Conservation (phyloP, 805 yeast genomes). For the Saccharomyces kudriavzevii region DNA sequence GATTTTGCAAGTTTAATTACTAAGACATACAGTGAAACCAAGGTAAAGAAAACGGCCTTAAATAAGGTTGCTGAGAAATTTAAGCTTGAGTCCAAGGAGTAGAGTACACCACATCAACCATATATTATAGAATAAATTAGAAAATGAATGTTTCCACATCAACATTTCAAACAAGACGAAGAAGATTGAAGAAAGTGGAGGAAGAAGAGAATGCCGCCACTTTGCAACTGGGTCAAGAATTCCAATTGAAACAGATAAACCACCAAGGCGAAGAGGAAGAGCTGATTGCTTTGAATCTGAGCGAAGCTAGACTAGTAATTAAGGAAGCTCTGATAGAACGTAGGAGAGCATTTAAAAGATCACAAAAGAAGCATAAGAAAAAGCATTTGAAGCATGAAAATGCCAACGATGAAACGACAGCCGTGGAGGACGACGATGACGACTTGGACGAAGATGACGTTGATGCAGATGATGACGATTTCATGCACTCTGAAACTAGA, state of each 20-base stretch:
- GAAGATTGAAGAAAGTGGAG: conserved; percentile 57
- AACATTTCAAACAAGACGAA: conserved; percentile 75
- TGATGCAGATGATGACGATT: conserved; percentile 27
- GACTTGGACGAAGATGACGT: conserved; percentile 18
- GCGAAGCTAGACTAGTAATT: conserved; percentile 84
- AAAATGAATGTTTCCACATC: conserved; percentile 83
- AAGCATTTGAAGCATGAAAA: conserved; percentile 16
- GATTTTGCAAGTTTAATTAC: background rate
- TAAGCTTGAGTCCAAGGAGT: background rate
- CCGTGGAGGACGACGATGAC: conserved; percentile 4
- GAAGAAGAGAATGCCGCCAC: conserved; percentile 91
- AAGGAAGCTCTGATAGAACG: conserved; percentile 83
- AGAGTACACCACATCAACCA: background rate
- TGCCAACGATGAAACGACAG: conserved; percentile 19
- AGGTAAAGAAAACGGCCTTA: background rate
- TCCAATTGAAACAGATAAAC: conserved; percentile 68
- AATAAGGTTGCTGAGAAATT: background rate
- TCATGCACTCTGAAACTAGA: conserved; percentile 41
- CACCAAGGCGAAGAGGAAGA: conserved; percentile 73
- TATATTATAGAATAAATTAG: background rate
- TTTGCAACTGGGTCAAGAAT: conserved; percentile 87
- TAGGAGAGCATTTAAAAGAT: conserved; percentile 43
- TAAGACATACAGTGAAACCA: background rate
- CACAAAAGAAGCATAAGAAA: conserved; percentile 9
- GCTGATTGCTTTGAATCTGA: conserved; percentile 74